These are phyloP conservation scores for Moniliella sp. DNA, from an alignment of 1,284 basidiomycete genomes.

Conservation along the genomic window DNA sequence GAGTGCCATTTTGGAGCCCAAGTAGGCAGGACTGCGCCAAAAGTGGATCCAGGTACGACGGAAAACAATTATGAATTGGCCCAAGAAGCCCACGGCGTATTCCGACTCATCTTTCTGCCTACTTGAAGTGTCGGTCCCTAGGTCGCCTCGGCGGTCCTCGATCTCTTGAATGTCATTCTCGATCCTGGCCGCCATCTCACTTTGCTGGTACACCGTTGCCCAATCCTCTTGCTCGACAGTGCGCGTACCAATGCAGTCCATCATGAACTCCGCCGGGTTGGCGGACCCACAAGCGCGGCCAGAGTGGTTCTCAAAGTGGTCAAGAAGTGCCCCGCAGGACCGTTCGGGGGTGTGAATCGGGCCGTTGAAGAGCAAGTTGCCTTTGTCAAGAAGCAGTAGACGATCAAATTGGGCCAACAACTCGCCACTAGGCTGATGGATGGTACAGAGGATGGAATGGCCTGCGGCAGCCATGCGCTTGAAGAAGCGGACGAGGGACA, in stretches of 20 bases:
- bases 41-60: too few relatives aligned
- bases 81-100: too few relatives aligned
- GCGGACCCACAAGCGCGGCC: constrained; percentile 11
- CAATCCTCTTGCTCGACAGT: not conserved
- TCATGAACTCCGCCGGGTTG: constrained; percentile 25
- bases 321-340: too few relatives aligned
- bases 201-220: not conserved
- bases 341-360: too few relatives aligned
- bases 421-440: constrained; percentile 33
- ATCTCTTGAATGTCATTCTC: too few relatives aligned
- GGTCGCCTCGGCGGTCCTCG: too few relatives aligned
- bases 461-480: constrained; percentile 27
- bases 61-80: too few relatives aligned
- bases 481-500: constrained; percentile 28
- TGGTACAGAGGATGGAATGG: constrained; percentile 33
- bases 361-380: constrained; percentile 1
- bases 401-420: constrained; percentile 20
- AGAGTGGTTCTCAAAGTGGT: too few relatives aligned
- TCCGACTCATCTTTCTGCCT: too few relatives aligned
- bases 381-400: constrained; percentile 16
- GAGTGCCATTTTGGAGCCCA: not conserved
- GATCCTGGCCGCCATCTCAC: too few relatives aligned
- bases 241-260: constrained; percentile 11
- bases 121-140: too few relatives aligned
- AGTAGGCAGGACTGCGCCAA: not conserved